Evolutionary conservation across 2,329 filamentous ascomycete species (phyloP), one percentile per base, ranked within the genome.

Genomic region (Hawksworthiomyces lignivorus): DNA sequence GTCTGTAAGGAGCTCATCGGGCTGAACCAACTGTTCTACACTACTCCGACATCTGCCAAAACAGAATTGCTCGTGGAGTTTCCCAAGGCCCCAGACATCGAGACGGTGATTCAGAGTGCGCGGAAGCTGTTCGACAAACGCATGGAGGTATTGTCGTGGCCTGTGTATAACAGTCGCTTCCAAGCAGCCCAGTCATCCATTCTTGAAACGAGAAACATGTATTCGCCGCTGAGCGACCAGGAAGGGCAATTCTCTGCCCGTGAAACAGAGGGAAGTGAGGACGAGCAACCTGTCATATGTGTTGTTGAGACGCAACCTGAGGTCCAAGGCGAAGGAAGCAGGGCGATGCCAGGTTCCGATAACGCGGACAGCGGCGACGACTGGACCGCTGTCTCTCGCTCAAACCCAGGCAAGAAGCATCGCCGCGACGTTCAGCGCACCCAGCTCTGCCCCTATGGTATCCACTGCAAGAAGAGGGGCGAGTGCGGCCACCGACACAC

Each of bases 391-490:
- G 38, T 41, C 17, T 17, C 24, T 7, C 38, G 18, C 7, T 34
- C 18, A 7, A 11, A 41, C 14, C 17, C 11, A 8, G 14, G n/a
- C 15, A 32, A 27, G 12, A 14, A 24, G 12, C 38, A 41, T 24
- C 38, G 29, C 22, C 38, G 38, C 14, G 7, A 11, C 11, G 14
- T 26, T 8, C 14, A 19, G 10, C 22, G 21, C 17, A 14, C 12
- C 7, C 29, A 41, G 26, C 26, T 8, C 5, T 41, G 39, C 31
- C 8, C 18, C 7, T 12, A 17, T 18, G 24, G 24, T 15, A 26
- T 43, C 28, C 41, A 29, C 19, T 43, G 44, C 40, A 20, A 29
- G 15, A 40, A 43, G 27, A 11, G 24, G 14, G 41, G 40, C 22
- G 21, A 36, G 10, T 46, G 44, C 12, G 29, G 29, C 14, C 33